These are phyloP conservation scores for Lolium perenne DNA, from an alignment of 176 grass and related monocot species.

Conservation along the genomic window DNA sequence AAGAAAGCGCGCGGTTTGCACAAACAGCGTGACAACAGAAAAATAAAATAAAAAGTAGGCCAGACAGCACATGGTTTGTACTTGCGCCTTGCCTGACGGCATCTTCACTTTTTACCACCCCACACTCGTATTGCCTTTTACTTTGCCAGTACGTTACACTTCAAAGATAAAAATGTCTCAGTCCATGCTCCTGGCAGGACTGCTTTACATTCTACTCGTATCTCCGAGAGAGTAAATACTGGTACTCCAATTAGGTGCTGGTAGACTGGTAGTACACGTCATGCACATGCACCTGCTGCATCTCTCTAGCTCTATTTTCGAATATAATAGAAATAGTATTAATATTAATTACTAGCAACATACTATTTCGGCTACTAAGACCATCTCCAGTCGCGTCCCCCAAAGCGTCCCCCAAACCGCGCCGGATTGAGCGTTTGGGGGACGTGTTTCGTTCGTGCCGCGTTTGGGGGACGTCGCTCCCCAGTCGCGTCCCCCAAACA, in stretches of 20 bases:
- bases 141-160: background rate
- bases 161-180: background rate
- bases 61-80: background rate
- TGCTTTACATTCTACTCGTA: background rate
- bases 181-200: background rate
- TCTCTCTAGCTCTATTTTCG: no score
- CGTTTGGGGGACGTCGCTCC: no score
- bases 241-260: background rate
- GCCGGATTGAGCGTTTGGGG: no score
- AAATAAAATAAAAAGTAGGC: background rate
- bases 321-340: no score
- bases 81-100: background rate
- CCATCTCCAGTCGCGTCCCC: no score
- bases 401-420: no score
- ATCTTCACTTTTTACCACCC: background rate
- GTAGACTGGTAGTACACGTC: no score
- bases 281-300: no score
- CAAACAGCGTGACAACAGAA: background rate
- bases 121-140: background rate
- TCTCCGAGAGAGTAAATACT: background rate
- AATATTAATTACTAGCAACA: no score
- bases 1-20: background rate
- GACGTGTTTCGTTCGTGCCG: no score
- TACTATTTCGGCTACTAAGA: no score
- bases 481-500: no score